Evolutionary conservation across 768 basidiomycete genomes (phyloP).

Genomic region (Sarcomyxa edulis): DNA sequence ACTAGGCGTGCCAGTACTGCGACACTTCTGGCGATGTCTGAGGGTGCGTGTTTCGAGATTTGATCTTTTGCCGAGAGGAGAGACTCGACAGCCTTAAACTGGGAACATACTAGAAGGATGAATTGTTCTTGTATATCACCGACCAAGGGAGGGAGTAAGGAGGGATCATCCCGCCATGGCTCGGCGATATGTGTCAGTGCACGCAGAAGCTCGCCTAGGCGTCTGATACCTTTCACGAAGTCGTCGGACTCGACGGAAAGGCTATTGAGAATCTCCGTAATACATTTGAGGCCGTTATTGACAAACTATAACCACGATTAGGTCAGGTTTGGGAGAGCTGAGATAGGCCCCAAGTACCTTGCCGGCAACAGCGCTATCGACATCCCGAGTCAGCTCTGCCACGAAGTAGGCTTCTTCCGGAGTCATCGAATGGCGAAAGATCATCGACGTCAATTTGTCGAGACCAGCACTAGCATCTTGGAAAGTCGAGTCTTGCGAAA

Average conservation of each 20-base stretch:
- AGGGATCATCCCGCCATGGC: conserved; percentile 46
- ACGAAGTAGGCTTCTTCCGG: conserved; percentile 80
- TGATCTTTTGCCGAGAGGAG: conserved; percentile 22
- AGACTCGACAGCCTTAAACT: conserved; percentile 36
- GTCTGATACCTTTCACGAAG: conserved; percentile 37
- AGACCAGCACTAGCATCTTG: conserved; percentile 56
- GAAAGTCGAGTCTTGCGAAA: conserved; percentile 51
- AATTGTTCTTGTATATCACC: conserved; percentile 52
- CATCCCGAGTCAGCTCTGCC: conserved; percentile 74
- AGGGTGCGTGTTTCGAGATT: conserved; percentile 5
- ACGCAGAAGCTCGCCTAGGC: conserved; percentile 64
- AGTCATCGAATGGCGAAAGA: conserved; percentile 71
- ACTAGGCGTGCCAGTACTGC: conserved; percentile 61
- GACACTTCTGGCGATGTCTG: conserved; percentile 32
- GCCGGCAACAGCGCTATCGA: conserved; percentile 57
- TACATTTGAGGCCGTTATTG: conserved; percentile 65
- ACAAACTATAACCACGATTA: conserved; percentile 46
- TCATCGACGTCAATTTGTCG: conserved; percentile 57
- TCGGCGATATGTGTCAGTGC: conserved; percentile 65
- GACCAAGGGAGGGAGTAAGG: conserved; percentile 45
- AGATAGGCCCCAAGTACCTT: conserved; percentile 41
- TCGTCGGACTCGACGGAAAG: conserved; percentile 21
- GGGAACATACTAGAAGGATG: conserved; percentile 40
- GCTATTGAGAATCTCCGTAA: conserved; percentile 48
- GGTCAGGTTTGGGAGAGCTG: neutral